Conservation (phyloP, 2,329 filamentous ascomycete species). For the Trichoderma lentiforme region DNA sequence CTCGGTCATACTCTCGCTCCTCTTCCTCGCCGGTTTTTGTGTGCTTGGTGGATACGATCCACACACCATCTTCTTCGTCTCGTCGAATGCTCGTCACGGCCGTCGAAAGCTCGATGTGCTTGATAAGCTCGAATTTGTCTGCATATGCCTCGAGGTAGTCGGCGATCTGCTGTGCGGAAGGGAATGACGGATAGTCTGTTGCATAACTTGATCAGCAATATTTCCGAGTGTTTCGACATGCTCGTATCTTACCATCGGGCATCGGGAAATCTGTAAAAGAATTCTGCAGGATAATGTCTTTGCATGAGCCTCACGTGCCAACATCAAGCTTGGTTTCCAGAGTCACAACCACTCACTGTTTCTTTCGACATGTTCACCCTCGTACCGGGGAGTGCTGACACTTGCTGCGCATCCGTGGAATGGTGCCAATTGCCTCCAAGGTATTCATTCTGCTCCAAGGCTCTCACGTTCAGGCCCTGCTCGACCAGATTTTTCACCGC, state of each 20-base stretch:
- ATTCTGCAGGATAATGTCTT: constrained; percentile 20
- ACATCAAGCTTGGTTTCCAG: background rate
- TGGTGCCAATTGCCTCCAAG: constrained; percentile 44
- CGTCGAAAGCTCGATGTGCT: constrained; percentile 29
- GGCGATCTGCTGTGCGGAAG: constrained; percentile 28
- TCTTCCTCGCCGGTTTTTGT: constrained; percentile 22
- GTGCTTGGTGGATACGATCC: constrained; percentile 30
- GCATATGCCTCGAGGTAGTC: constrained; percentile 34
- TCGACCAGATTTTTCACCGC: constrained; percentile 42
- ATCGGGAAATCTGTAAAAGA: constrained; percentile 36
- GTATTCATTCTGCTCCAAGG: constrained; percentile 39
- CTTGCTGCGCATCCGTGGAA: constrained; percentile 33
- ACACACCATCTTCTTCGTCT: constrained; percentile 26
- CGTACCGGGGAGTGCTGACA: constrained; percentile 33
- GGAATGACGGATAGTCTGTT: constrained; percentile 26
- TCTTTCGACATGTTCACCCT: constrained; percentile 32
- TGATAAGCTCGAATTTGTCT: constrained; percentile 29
- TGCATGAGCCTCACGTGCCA: constrained; percentile 6
- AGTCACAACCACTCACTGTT: constrained; percentile 23
- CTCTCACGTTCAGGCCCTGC: constrained; percentile 41
- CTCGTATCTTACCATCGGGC: constrained; percentile 25
- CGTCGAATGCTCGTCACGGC: constrained; percentile 27
- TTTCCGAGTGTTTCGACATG: background rate
- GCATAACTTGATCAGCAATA: background rate
- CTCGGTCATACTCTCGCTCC: constrained; percentile 33